Evolutionary conservation across 2,329 filamentous ascomycete genomes (phyloP).

Genomic region (Alternaria metachromatica): DNA sequence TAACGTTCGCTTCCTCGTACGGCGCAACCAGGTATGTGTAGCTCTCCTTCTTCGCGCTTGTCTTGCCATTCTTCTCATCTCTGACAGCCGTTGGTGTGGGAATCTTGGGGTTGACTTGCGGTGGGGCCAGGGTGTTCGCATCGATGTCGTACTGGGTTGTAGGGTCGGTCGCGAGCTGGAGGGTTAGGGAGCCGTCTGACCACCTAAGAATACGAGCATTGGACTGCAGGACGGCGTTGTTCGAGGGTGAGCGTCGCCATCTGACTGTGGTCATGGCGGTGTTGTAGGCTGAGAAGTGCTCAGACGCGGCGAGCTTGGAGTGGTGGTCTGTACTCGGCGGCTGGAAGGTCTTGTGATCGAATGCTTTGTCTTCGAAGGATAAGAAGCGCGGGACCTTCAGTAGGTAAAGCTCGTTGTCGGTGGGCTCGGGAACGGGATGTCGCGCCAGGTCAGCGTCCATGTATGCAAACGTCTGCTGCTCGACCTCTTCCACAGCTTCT

Average conservation of each 20-base stretch:
- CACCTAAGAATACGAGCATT: slow-evolving; percentile 78
- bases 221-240: slow-evolving; percentile 71
- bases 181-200: slow-evolving; percentile 79
- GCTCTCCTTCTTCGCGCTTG: slow-evolving; percentile 64
- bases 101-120: slow-evolving; percentile 57
- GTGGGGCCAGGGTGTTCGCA: slow-evolving; percentile 72
- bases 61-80: slow-evolving; percentile 20
- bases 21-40: slow-evolving; percentile 79
- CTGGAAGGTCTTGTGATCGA: slow-evolving; percentile 70
- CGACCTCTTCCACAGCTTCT: slow-evolving; percentile 57
- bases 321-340: slow-evolving; percentile 67
- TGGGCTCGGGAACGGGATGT: slow-evolving; percentile 73
- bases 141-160: slow-evolving; percentile 76
- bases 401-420: slow-evolving; percentile 74
- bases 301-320: slow-evolving; percentile 52
- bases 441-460: slow-evolving; percentile 71
- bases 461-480: slow-evolving; percentile 63
- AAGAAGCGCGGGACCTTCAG: slow-evolving; percentile 77
- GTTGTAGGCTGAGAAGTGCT: slow-evolving; percentile 65
- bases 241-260: slow-evolving; percentile 70
- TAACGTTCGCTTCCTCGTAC: slow-evolving; percentile 69
- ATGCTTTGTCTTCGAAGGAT: slow-evolving; percentile 71
- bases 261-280: slow-evolving; percentile 72
- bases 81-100: slow-evolving; percentile 55
- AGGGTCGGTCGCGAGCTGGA: slow-evolving; percentile 73